A percentile compares a stretch with the other conserved stretches of the same genome.
phyloP scores from a whole-genome alignment of 345 rosid species.

The Triadica sebifera region DNA sequence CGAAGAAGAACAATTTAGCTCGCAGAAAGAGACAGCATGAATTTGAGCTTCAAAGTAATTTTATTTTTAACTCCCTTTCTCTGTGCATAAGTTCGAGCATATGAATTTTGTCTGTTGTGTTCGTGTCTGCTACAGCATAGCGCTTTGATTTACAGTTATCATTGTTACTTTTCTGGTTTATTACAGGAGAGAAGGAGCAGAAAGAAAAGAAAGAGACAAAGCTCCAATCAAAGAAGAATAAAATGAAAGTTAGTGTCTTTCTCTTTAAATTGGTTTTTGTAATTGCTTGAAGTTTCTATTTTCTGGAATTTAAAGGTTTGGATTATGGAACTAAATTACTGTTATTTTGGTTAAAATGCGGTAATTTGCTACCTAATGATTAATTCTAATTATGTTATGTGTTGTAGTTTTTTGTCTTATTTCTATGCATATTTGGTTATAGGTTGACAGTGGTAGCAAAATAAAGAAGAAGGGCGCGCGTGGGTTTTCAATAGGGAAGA shows the following conservation, averaged over 20 bases:
- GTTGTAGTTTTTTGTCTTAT: slow-evolving; percentile 1
- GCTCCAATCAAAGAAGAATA: slow-evolving; percentile 80
- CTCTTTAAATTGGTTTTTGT: neutral
- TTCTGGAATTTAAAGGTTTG: neutral
- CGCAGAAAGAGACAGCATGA: slow-evolving; percentile 82
- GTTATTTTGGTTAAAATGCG: neutral
- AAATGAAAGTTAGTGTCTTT: slow-evolving; percentile 73
- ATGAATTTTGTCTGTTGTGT: neutral
- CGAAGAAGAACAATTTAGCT: slow-evolving; percentile 91
- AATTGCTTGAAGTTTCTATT: neutral
- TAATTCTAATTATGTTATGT: neutral
- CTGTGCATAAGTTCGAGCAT: too few species aligned
- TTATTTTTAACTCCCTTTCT: neutral
- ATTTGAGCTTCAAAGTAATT: slow-evolving; percentile 71
- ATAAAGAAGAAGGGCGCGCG: slow-evolving; percentile 57
- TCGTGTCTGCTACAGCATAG: neutral
- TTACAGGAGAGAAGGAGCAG: slow-evolving; percentile 73
- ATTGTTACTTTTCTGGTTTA: neutral
- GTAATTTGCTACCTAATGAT: neutral
- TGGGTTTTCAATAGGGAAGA: slow-evolving; percentile 87
- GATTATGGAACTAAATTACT: neutral
- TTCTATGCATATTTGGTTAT: neutral
- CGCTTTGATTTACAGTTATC: neutral
- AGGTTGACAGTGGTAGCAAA: slow-evolving; percentile 78
- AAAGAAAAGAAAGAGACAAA: slow-evolving; percentile 61